Evolutionary conservation across 73 alveolate species (phyloP).

Genomic region (Symbiodinium pilosum): DNA sequence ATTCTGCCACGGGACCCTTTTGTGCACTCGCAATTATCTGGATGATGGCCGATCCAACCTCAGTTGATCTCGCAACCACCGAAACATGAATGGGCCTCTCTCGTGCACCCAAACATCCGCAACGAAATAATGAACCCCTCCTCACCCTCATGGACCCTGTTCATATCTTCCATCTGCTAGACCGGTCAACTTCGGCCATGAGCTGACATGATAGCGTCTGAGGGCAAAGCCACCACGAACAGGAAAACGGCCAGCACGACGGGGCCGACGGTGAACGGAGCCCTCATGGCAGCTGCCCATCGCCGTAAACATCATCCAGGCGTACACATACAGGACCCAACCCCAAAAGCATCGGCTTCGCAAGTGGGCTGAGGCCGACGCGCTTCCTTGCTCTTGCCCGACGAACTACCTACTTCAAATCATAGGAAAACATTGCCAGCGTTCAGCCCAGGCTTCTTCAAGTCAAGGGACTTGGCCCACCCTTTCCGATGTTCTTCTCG

Average conservation of each 20-base stretch:
- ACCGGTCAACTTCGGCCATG: too few relatives aligned
- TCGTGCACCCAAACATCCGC: too few relatives aligned
- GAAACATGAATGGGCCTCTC: too few relatives aligned
- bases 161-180: too few relatives aligned
- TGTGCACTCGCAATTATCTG: conserved; percentile 92
- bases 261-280: conserved; percentile 73
- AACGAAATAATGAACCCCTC: too few relatives aligned
- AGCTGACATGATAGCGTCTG: too few relatives aligned
- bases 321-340: too few relatives aligned
- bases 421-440: not conserved
- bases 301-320: too few relatives aligned
- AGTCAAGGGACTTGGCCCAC: conserved; percentile 77
- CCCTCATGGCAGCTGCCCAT: not conserved
- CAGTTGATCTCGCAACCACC: too few relatives aligned
- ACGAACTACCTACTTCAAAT: conserved; percentile 30
- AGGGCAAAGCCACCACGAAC: conserved; percentile 45
- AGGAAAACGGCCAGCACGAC: conserved; percentile 87
- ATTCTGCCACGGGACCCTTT: not conserved
- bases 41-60: conserved; percentile 91
- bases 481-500: conserved; percentile 93
- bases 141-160: too few relatives aligned
- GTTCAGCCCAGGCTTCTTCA: too few relatives aligned
- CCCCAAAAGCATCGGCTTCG: too few relatives aligned
- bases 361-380: not conserved
- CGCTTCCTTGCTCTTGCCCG: conserved; percentile 70